These are phyloP conservation scores for Boletus austroedulis DNA, from an alignment of 1,284 basidiomycete species.

Conservation along the genomic window DNA sequence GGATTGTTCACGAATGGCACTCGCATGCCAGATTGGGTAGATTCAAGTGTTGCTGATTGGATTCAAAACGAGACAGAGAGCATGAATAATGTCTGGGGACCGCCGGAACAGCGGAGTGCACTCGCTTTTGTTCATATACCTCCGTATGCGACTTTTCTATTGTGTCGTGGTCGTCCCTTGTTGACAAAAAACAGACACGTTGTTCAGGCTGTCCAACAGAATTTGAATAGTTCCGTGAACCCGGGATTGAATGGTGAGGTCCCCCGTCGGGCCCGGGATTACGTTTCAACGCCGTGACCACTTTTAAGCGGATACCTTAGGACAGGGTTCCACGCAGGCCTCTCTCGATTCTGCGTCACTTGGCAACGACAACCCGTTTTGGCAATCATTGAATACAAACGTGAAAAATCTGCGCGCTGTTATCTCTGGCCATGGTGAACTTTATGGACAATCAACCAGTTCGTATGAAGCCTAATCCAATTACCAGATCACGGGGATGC, in stretches of 20 bases:
- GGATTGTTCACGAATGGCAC: slow-evolving; percentile 45
- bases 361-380: slow-evolving; percentile 56
- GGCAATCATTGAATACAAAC: slow-evolving; percentile 55
- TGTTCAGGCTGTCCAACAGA: slow-evolving; percentile 49
- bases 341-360: slow-evolving; percentile 37
- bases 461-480: not conserved
- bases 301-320: slow-evolving; percentile 51
- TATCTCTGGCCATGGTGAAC: slow-evolving; percentile 61
- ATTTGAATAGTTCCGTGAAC: slow-evolving; percentile 47
- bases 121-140: slow-evolving; percentile 73
- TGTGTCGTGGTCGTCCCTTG: not conserved
- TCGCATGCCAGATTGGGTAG: slow-evolving; percentile 63
- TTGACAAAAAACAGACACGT: slow-evolving; percentile 38
- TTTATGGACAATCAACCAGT: not conserved
- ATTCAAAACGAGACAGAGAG: slow-evolving; percentile 47
- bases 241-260: slow-evolving; percentile 62
- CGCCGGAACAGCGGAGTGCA: slow-evolving; percentile 47
- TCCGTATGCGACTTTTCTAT: slow-evolving; percentile 39
- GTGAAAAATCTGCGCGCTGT: slow-evolving; percentile 63
- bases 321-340: slow-evolving; percentile 58
- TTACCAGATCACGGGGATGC: slow-evolving; percentile 68
- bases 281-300: not conserved
- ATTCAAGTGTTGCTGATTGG: slow-evolving; percentile 58
- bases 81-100: slow-evolving; percentile 56
- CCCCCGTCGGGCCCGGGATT: not conserved